Evolutionary conservation across 257 asterid species (phyloP).

Genomic region (Solanum lycopersicoides): DNA sequence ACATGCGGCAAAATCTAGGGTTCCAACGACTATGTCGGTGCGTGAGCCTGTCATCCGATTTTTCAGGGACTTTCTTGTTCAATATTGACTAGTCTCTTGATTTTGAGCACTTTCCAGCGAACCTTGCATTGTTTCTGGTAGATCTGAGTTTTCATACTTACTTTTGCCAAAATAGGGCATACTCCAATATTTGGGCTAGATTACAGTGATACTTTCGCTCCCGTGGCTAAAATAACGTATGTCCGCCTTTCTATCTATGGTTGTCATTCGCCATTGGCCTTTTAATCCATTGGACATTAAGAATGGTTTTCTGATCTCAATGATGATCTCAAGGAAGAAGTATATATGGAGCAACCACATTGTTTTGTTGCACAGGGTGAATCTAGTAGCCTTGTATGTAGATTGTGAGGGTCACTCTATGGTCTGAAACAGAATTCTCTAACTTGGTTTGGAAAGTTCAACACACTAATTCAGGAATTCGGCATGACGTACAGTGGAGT

Average conservation of each 20-base stretch:
- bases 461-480: no score
- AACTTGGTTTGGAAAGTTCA: neutral
- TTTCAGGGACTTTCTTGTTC: neutral
- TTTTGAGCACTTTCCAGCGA: neutral
- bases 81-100: neutral
- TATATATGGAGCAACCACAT: neutral
- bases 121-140: neutral
- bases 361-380: neutral
- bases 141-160: no score
- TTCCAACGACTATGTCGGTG: neutral
- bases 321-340: neutral
- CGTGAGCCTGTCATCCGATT: neutral
- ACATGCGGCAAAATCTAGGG: neutral
- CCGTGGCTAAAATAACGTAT: neutral
- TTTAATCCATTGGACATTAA: neutral
- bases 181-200: neutral
- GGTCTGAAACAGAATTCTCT: neutral
- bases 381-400: neutral
- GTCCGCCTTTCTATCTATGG: neutral
- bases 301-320: neutral
- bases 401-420: neutral
- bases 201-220: neutral
- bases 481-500: neutral
- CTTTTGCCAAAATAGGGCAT: neutral
- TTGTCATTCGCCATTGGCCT: neutral